A percentile compares a stretch with the other conserved stretches of the same genome.
Evolutionary conservation across 2,329 filamentous ascomycete species (phyloP).

Genomic region (Stagonosporopsis vannaccii): DNA sequence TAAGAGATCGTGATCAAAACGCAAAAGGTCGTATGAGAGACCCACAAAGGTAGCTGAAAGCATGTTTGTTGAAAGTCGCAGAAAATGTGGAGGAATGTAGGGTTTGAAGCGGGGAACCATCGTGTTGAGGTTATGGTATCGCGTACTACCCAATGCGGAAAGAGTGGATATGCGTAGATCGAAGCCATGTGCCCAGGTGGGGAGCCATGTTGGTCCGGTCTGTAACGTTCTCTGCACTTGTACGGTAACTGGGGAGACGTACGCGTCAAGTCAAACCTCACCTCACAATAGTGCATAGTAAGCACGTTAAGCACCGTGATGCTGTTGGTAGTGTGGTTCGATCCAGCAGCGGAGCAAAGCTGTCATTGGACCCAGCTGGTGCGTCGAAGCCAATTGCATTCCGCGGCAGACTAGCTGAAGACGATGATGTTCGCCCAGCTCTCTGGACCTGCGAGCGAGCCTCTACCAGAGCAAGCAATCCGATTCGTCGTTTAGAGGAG

Average conservation of each 20-base stretch:
- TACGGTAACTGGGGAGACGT: neutral
- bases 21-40: neutral
- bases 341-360: neutral
- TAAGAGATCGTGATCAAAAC: slow-evolving; percentile 5
- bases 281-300: slow-evolving; percentile 2
- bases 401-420: neutral
- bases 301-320: neutral
- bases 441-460: neutral
- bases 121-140: slow-evolving; percentile 14
- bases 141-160: slow-evolving; percentile 15
- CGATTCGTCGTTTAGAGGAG: neutral
- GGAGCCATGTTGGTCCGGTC: neutral
- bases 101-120: slow-evolving; percentile 2
- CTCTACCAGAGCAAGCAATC: neutral
- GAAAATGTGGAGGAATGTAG: slow-evolving; percentile 3
- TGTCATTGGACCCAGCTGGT: neutral
- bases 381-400: neutral
- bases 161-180: neutral
- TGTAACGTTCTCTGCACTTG: neutral
- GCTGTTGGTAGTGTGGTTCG: neutral
- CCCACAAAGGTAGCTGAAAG: slow-evolving; percentile 5
- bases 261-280: slow-evolving; percentile 5
- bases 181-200: neutral
- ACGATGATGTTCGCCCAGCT: neutral
- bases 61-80: neutral